Base-by-base conservation (phyloP, 768 basidiomycete genomes). In the Boletus huronensis region DNA sequence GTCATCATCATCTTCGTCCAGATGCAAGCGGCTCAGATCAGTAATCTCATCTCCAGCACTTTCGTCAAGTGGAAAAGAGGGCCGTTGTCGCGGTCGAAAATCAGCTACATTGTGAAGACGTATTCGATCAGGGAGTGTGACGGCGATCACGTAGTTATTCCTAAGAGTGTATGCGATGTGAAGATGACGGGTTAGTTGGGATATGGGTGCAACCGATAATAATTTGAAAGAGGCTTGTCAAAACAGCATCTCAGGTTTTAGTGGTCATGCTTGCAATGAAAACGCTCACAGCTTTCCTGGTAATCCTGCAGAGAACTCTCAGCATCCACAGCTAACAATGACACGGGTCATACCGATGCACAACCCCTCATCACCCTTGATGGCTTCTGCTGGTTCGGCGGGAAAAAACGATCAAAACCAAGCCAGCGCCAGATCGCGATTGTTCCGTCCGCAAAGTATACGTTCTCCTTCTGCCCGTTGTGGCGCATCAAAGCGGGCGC, bases 381-480 rank as follows among this genome's bases (percentile, higher is more conserved):
- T 62, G 74, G 49, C 39, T 64, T 29, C 53, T 59, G 54, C 62
- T 70, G 55, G 59, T 73, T 64, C 1, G 77, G 74, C 2, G 84
- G 83, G 60, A 88, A 85, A 67, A 84, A 90, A 14, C 87, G 77
- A 57, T 82, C 70, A 21, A 84, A 70, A 6, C 80, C 78, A 29
- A 90, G 72, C 88, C 88, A 90, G 32, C 76, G 78, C 84, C 87
- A 88, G 16, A 88, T 67, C 1, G 75, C 73, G 7, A 88, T 54
- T 50, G 79, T 78, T 39, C 84, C 85, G 21, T 79, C 71, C 56
- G 75, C 78, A 13, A 70, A 53, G 52, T 73, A 64, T 14, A 57
- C 3, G 28, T 68, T 46, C 11, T 70, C 60, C 44, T 54, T 62
- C 43, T 64, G 39, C n/a, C 53, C 58, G 6, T 60, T 55, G 17